A percentile compares a stretch with the other conserved stretches of the same genome.
phyloP scores from a whole-genome alignment of 1,284 basidiomycete genomes.

The Puccinia hordei region DNA sequence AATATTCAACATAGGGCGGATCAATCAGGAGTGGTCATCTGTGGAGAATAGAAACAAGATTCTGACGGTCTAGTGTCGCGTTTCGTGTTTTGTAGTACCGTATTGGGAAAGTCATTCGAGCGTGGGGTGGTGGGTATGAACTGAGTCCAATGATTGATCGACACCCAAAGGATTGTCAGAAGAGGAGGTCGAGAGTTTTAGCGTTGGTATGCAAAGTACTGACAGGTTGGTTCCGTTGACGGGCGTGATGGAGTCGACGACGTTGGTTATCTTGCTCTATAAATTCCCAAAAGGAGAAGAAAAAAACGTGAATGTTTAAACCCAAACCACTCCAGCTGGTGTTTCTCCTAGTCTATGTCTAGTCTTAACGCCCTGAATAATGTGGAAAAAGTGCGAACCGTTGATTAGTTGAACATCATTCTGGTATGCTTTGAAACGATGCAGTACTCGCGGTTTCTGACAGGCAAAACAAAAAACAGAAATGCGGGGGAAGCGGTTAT shows the following conservation, averaged over 20 bases:
- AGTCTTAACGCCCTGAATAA: too few relatives aligned
- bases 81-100: not conserved
- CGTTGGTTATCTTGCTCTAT: slow-evolving; percentile 11
- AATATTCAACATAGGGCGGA: not conserved
- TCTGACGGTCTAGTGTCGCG: slow-evolving; percentile 20
- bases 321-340: too few relatives aligned
- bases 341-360: too few relatives aligned
- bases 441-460: too few relatives aligned
- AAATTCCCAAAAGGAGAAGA: not conserved
- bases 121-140: not conserved
- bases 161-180: not conserved
- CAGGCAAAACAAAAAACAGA: too few relatives aligned
- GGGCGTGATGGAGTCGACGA: not conserved
- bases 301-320: too few relatives aligned
- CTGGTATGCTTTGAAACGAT: too few relatives aligned
- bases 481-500: not conserved
- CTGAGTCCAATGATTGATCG: not conserved
- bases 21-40: not conserved
- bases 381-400: too few relatives aligned
- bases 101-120: not conserved
- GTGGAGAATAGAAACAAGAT: not conserved
- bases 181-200: not conserved
- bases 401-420: too few relatives aligned
- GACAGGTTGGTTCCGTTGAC: not conserved
- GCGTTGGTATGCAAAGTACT: not conserved